A percentile compares a stretch with the other conserved stretches of the same genome.
Conservation (phyloP, 139 green algal genomes). For the Marvania coccoides region DNA sequence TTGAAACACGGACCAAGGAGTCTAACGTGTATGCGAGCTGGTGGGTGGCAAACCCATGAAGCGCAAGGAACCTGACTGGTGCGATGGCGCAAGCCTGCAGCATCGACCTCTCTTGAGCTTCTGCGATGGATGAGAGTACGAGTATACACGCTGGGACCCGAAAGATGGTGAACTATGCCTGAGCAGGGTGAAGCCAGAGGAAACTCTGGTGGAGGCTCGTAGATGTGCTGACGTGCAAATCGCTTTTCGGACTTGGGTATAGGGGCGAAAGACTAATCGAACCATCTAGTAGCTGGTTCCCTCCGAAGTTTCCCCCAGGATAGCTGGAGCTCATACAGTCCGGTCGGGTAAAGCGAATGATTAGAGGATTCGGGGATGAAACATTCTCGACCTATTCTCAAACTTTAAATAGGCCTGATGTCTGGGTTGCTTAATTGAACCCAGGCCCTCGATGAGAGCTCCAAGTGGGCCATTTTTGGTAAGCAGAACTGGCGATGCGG, state of each 20-base stretch:
- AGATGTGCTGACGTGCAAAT: constrained; percentile 96
- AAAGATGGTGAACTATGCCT: constrained; percentile 97
- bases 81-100: constrained; percentile 70
- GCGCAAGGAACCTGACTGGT: constrained; percentile 85
- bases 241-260: constrained; percentile 94
- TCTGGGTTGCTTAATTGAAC: constrained; percentile 79
- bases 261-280: constrained; percentile 98
- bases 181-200: constrained; percentile 88
- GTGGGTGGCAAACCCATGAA: constrained; percentile 84
- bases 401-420: constrained; percentile 92
- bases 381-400: constrained; percentile 88
- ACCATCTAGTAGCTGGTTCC: constrained; percentile 95
- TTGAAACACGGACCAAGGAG: constrained; percentile 97
- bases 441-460: constrained; percentile 70
- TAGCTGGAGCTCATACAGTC: constrained; percentile 82
- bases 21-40: constrained; percentile 89
- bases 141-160: constrained; percentile 82
- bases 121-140: constrained; percentile 83
- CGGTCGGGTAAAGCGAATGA: constrained; percentile 90
- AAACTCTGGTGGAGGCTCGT: constrained; percentile 92
- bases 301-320: constrained; percentile 91
- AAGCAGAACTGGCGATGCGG: constrained; percentile 95
- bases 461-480: constrained; percentile 90
- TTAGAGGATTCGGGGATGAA: constrained; percentile 81
- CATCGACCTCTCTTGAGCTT: constrained; percentile 85